phyloP scores from a whole-genome alignment of 164 flowering plant species.

The Litsea cubeba region DNA sequence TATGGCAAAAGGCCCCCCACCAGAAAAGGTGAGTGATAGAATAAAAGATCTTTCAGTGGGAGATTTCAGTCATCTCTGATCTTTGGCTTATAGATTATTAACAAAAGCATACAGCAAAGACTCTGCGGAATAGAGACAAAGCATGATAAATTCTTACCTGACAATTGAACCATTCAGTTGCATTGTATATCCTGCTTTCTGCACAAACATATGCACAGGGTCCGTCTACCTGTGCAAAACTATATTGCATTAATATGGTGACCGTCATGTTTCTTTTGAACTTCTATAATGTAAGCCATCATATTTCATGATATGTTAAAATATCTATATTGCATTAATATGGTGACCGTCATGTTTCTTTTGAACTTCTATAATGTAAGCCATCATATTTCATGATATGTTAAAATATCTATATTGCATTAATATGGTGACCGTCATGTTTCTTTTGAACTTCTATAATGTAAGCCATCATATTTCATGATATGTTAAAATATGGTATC shows the following conservation, averaged over 20 bases:
- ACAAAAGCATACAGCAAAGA: neutral
- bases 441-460: neutral
- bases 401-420: neutral
- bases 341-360: neutral
- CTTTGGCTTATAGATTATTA: neutral
- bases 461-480: too few relatives aligned
- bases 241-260: neutral
- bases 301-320: too few relatives aligned
- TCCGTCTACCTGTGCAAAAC: constrained; percentile 55
- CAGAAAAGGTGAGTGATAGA: too few relatives aligned
- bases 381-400: too few relatives aligned
- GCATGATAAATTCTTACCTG: constrained; percentile 53
- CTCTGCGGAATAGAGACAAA: neutral
- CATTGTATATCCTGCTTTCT: constrained; percentile 77
- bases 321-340: neutral
- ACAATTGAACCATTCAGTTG: constrained; percentile 89
- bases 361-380: too few relatives aligned
- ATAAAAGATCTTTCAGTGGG: neutral
- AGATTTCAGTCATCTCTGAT: neutral
- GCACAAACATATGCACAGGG: constrained; percentile 91
- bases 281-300: too few relatives aligned
- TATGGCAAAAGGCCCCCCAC: too few relatives aligned
- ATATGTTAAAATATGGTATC: too few relatives aligned
- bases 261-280: neutral
- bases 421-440: neutral